Evolutionary conservation across 2,329 filamentous ascomycete genomes (phyloP).

Genomic region (Claviceps fusiformis): DNA sequence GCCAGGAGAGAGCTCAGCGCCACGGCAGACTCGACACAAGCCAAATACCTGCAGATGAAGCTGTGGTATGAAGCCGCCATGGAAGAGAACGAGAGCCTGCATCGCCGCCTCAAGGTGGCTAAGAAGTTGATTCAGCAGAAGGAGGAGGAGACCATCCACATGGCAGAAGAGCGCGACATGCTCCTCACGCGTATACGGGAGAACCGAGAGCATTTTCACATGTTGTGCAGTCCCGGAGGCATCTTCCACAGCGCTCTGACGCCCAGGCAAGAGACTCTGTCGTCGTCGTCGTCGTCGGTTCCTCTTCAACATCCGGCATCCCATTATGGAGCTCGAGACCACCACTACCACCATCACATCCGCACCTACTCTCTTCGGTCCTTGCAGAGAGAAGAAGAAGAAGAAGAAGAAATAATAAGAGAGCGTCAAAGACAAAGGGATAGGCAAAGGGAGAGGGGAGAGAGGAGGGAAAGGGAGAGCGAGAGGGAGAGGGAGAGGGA

Average conservation of each 20-base stretch:
- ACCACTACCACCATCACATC: conserved; percentile 14
- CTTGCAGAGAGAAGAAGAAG: not conserved
- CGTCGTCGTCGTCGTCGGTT: conserved; percentile 21
- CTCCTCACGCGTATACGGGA: conserved; percentile 75
- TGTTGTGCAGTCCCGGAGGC: conserved; percentile 61
- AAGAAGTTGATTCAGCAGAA: conserved; percentile 69
- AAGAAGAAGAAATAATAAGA: not conserved
- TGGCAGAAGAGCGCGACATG: conserved; percentile 65
- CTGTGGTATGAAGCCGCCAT: conserved; percentile 51
- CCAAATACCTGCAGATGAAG: conserved; percentile 49
- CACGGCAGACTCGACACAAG: conserved; percentile 38
- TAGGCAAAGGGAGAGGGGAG: conserved; percentile 11
- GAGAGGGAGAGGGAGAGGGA: no score
- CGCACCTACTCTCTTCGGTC: conserved; percentile 38
- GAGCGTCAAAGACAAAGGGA: not conserved
- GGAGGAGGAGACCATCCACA: conserved; percentile 54
- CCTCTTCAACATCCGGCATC: conserved; percentile 33
- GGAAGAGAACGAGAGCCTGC: conserved; percentile 50
- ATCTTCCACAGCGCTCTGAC: conserved; percentile 50
- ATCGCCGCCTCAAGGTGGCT: conserved; percentile 54
- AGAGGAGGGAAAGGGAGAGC: no score
- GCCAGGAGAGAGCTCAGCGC: conserved; percentile 39
- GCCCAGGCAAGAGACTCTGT: conserved; percentile 33
- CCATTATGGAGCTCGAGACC: not conserved
- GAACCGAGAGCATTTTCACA: conserved; percentile 76